Conservation (phyloP, 129 eudicot genomes). For the Flaveria bidentis region DNA sequence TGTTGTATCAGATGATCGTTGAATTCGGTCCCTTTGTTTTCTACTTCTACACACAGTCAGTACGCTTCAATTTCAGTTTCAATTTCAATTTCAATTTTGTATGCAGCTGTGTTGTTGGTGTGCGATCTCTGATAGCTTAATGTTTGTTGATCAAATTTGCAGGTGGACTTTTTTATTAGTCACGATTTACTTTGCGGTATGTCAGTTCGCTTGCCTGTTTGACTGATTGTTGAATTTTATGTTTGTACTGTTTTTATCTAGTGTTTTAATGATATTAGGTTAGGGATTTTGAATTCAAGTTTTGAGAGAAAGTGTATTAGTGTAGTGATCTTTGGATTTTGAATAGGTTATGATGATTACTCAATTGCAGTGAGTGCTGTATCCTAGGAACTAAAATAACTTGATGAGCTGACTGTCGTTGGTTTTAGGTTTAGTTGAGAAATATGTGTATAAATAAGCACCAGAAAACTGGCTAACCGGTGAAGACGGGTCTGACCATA, state of each 20-base stretch:
- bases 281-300: neutral
- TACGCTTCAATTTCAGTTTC: neutral
- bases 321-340: neutral
- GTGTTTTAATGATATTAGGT: neutral
- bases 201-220: constrained; percentile 17
- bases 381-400: neutral
- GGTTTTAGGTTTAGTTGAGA: too few relatives aligned
- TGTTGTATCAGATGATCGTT: constrained; percentile 49
- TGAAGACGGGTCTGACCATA: too few relatives aligned
- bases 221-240: neutral
- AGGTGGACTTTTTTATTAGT: constrained; percentile 89
- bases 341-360: neutral
- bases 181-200: constrained; percentile 72
- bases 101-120: too few relatives aligned
- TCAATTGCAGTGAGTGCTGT: neutral
- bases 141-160: constrained; percentile 22
- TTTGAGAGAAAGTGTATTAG: neutral
- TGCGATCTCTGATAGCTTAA: too few relatives aligned
- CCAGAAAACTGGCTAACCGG: too few relatives aligned
- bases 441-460: too few relatives aligned
- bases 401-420: too few relatives aligned
- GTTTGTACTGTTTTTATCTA: neutral
- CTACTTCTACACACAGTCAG: constrained; percentile 84
- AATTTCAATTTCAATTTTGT: too few relatives aligned
- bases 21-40: constrained; percentile 54